Conservation (phyloP, 1,284 basidiomycete genomes). For the Trametes polyzona region DNA sequence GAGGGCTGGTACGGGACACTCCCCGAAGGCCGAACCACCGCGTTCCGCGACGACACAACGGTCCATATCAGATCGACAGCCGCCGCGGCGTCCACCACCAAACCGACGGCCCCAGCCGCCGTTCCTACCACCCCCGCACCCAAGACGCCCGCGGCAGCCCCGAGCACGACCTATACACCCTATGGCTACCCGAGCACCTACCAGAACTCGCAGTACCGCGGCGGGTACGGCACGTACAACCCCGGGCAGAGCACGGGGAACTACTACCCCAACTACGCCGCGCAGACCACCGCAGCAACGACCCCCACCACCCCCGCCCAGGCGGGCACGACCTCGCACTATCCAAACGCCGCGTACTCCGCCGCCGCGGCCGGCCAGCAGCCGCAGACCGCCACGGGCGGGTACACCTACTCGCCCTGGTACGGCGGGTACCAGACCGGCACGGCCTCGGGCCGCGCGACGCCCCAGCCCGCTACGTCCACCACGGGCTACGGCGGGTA, state of each 20-base stretch:
- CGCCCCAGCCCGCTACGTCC: slow-evolving; percentile 48
- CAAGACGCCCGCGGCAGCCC: slow-evolving; percentile 22
- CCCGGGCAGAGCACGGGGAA: slow-evolving; percentile 23
- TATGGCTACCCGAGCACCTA: slow-evolving; percentile 33
- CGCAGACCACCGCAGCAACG: slow-evolving; percentile 14
- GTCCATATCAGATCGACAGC: slow-evolving; percentile 57
- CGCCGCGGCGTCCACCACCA: slow-evolving; percentile 37
- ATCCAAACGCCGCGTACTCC: slow-evolving; percentile 35
- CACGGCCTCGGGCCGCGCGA: slow-evolving; percentile 47
- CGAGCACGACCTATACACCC: slow-evolving; percentile 25
- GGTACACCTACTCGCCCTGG: slow-evolving; percentile 42
- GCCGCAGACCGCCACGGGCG: too few species aligned
- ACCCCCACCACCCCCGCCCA: too few species aligned
- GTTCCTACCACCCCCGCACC: slow-evolving; percentile 21
- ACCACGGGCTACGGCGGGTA: slow-evolving; percentile 5
- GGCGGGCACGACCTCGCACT: slow-evolving; percentile 24
- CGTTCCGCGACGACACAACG: slow-evolving; percentile 75
- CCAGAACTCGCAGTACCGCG: slow-evolving; percentile 32
- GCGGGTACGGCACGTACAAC: slow-evolving; percentile 35
- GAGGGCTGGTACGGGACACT: slow-evolving; percentile 78
- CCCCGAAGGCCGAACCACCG: slow-evolving; percentile 55
- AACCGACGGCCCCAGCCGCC: slow-evolving; percentile 31
- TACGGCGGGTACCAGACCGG: slow-evolving; percentile 35
- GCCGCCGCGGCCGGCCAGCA: slow-evolving; percentile 27
- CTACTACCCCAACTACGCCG: slow-evolving; percentile 32